Evolutionary conservation across 1,284 basidiomycete species (phyloP).

Genomic region (Leccinum angustisporum): DNA sequence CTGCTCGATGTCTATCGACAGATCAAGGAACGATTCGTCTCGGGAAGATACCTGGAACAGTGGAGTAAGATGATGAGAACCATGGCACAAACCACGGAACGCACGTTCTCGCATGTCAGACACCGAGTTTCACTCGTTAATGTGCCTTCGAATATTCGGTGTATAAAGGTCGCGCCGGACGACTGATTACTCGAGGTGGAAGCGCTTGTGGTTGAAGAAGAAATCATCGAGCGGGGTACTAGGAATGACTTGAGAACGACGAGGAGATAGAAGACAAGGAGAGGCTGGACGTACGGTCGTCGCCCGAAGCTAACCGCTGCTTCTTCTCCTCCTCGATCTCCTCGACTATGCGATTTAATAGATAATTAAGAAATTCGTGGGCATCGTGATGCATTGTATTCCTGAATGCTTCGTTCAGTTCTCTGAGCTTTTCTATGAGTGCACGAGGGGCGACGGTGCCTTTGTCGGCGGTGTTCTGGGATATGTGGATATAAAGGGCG

Average conservation of each 20-base stretch:
- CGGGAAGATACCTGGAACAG: slow-evolving; percentile 80
- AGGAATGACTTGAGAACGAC: slow-evolving; percentile 7
- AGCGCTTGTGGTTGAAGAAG: slow-evolving; percentile 46
- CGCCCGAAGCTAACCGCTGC: slow-evolving; percentile 39
- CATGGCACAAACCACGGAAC: slow-evolving; percentile 23
- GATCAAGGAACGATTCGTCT: slow-evolving; percentile 94
- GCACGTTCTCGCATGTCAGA: slow-evolving; percentile 91
- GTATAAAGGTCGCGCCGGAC: slow-evolving; percentile 75
- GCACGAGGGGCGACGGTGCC: slow-evolving; percentile 86
- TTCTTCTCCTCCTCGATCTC: slow-evolving; percentile 79
- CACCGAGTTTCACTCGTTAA: slow-evolving; percentile 97
- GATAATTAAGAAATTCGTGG: slow-evolving; percentile 95
- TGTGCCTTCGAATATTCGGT: slow-evolving; percentile 89
- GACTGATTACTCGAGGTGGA: slow-evolving; percentile 46
- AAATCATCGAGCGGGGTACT: slow-evolving; percentile 61
- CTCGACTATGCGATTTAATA: slow-evolving; percentile 91
- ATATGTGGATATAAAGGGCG: slow-evolving; percentile 85
- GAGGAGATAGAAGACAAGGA: background rate
- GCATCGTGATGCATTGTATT: slow-evolving; percentile 93
- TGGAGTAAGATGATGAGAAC: slow-evolving; percentile 12
- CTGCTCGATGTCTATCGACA: slow-evolving; percentile 98
- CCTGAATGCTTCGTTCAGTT: slow-evolving; percentile 85
- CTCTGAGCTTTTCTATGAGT: slow-evolving; percentile 88
- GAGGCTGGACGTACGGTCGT: slow-evolving; percentile 24
- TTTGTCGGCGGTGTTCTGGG: slow-evolving; percentile 69